These are phyloP conservation scores for Austroboletus rostrupii DNA, from an alignment of 1,284 basidiomycete species.

Conservation along the genomic window DNA sequence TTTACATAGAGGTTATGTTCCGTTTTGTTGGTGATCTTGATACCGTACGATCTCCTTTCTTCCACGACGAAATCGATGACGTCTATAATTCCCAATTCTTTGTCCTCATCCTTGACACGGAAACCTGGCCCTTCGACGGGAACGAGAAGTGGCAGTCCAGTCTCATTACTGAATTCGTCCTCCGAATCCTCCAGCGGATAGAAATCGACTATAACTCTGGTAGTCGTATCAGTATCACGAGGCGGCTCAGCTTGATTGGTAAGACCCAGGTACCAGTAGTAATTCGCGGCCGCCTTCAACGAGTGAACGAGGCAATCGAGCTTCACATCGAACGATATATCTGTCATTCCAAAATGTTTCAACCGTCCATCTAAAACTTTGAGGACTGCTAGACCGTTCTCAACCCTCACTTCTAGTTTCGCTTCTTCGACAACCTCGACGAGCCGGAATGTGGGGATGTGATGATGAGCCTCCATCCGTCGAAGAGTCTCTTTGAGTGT, in stretches of 20 bases:
- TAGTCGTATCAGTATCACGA: too few species aligned
- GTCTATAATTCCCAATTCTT: neutral
- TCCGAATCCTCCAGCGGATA: slow-evolving; percentile 8
- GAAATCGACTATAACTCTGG: slow-evolving; percentile 13
- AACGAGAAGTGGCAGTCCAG: slow-evolving; percentile 3
- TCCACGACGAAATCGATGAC: slow-evolving; percentile 22
- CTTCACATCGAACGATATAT: neutral
- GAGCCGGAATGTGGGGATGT: neutral
- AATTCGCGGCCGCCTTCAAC: slow-evolving; percentile 15
- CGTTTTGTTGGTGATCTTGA: slow-evolving; percentile 22
- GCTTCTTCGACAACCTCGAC: slow-evolving; percentile 1
- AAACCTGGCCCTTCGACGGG: slow-evolving; percentile 6
- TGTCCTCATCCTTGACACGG: neutral
- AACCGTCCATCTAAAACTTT: slow-evolving; percentile 12
- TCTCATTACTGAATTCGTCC: slow-evolving; percentile 2
- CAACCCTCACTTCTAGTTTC: slow-evolving; percentile 9
- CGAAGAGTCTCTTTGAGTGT: slow-evolving; percentile 3
- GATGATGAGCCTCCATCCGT: neutral
- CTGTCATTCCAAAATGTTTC: slow-evolving; percentile 9
- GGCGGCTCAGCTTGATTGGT: neutral
- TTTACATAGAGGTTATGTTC: slow-evolving; percentile 18
- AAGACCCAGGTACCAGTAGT: slow-evolving; percentile 23
- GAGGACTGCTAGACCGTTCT: slow-evolving; percentile 3
- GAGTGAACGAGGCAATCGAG: neutral
- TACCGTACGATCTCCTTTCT: slow-evolving; percentile 6